phyloP scores from a whole-genome alignment of 305 asterid genomes.

The Solanum hybrid region DNA sequence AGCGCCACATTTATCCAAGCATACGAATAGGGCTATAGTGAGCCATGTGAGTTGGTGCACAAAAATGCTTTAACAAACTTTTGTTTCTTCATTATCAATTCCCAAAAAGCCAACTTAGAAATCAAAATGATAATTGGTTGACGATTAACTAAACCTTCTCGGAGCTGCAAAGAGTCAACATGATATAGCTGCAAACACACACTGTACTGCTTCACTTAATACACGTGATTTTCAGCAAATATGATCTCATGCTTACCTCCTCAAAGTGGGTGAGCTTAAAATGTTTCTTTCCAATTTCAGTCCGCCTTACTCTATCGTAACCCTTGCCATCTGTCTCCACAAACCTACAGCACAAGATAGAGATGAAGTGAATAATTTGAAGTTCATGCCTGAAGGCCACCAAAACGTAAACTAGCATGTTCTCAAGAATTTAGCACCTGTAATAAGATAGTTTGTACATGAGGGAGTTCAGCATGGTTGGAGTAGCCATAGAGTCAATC shows the following conservation, averaged over 20 bases:
- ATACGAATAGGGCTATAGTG: not conserved
- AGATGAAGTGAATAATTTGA: not conserved
- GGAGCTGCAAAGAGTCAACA: not conserved
- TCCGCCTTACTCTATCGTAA: slow-evolving; percentile 85
- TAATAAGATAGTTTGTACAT: slow-evolving; percentile 97
- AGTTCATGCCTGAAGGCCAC: not conserved
- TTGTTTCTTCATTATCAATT: not conserved
- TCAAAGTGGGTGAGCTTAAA: slow-evolving; percentile 91
- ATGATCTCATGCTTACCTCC: slow-evolving; percentile 45
- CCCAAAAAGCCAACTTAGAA: not conserved
- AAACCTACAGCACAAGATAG: slow-evolving; percentile 44
- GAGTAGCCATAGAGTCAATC: slow-evolving; percentile 90
- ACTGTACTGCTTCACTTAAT: not conserved
- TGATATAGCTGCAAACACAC: not conserved
- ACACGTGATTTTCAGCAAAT: not conserved
- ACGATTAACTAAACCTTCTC: not conserved
- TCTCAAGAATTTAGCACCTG: slow-evolving; percentile 45
- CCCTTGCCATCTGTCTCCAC: slow-evolving; percentile 97
- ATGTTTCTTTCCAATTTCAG: slow-evolving; percentile 90
- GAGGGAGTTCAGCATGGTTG: slow-evolving; percentile 91
- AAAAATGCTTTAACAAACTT: not conserved
- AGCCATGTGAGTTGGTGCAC: not conserved
- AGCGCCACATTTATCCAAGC: not conserved
- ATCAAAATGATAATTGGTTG: not conserved
- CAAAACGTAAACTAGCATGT: not conserved